Base-by-base conservation (phyloP, 768 basidiomycete genomes). In the Amanita fuliginea region DNA sequence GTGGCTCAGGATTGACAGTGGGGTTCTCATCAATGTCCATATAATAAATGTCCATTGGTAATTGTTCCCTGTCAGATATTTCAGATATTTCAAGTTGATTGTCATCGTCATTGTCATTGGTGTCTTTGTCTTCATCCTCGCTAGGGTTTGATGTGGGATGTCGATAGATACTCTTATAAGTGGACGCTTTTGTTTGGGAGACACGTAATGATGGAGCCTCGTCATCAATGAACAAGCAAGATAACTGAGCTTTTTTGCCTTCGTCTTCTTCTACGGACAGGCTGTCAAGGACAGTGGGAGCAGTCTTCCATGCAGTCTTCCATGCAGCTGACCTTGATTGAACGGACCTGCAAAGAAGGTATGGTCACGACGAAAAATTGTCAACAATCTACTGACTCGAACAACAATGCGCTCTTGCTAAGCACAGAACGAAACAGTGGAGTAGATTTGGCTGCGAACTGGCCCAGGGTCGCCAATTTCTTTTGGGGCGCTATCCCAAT, bases 1-100 rank as follows among this genome's bases (percentile, higher is more conserved):
- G 58, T 19, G 72, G 69, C 3, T 52, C 52, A 14, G 21, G n/a
- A 16, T 40, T 46, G 24, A 32, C 44, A 24, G 36, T 30, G 13
- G 46, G 46, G 11, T 22, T 22, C 6, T 24, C 32, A 7, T n/a
- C 26, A 28, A 16, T 6, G n/a, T 28, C 26, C 16, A 30, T 28
- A 28, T 18, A 10, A 19, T 19, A 40, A 19, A 40, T 19, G 39
- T 19, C 4, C 39, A 43, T 43, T 5, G 14, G 22, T 6, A 16
- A 28, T 28, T 14, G 14, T 16, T 16, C 26, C 13, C 18, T 18
- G 26, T n/a, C 14, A 5, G 39, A 40, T 21, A n/a, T n/a, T n/a
- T n/a, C n/a, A n/a, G n/a, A n/a, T n/a, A 16, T 14, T 41, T 41
- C 21, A 5, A 18, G 16, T 13, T 19, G 40, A 41, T 41, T 21